Percentiles rank a stretch among this genome's conserved stretches.
Conservation (phyloP, 2,329 filamentous ascomycete genomes). For the Catunica adiposa region DNA sequence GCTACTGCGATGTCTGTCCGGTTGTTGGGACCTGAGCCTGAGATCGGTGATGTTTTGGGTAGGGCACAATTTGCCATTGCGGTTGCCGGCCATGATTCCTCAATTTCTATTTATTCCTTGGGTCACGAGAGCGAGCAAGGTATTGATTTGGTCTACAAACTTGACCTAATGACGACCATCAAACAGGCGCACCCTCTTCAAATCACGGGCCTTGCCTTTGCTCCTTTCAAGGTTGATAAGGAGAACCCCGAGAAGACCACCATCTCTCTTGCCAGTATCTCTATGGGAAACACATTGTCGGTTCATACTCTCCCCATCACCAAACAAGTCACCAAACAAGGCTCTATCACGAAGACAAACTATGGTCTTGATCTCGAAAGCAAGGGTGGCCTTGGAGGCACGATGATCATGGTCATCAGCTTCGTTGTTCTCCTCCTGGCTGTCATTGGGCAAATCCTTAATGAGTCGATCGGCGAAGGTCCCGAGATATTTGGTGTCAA, state of each 20-base stretch:
- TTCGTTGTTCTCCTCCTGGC: conserved; percentile 37
- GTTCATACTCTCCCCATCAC: conserved; percentile 64
- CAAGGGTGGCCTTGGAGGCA: conserved; percentile 29
- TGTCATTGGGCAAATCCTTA: conserved; percentile 43
- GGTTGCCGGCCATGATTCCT: conserved; percentile 63
- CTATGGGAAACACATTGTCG: conserved; percentile 61
- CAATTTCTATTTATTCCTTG: conserved; percentile 61
- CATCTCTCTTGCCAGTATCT: conserved; percentile 59
- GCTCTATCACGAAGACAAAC: conserved; percentile 23
- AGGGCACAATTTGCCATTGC: conserved; percentile 67
- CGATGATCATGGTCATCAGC: conserved; percentile 32
- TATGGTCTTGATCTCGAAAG: background rate
- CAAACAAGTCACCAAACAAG: conserved; percentile 25
- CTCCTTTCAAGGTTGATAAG: conserved; percentile 32
- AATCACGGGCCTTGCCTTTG: conserved; percentile 43
- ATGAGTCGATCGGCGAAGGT: conserved; percentile 44
- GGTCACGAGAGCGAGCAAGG: conserved; percentile 41
- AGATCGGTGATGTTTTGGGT: conserved; percentile 26
- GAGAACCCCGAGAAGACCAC: conserved; percentile 25
- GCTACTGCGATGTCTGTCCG: conserved; percentile 65
- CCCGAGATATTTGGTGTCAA: conserved; percentile 31
- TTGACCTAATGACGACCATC: conserved; percentile 36
- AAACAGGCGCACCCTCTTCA: conserved; percentile 38
- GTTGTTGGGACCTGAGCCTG: conserved; percentile 36
- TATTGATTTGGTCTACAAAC: conserved; percentile 34